phyloP scores from a whole-genome alignment of 2,329 filamentous ascomycete species.

The Botrytis pseudocinerea region DNA sequence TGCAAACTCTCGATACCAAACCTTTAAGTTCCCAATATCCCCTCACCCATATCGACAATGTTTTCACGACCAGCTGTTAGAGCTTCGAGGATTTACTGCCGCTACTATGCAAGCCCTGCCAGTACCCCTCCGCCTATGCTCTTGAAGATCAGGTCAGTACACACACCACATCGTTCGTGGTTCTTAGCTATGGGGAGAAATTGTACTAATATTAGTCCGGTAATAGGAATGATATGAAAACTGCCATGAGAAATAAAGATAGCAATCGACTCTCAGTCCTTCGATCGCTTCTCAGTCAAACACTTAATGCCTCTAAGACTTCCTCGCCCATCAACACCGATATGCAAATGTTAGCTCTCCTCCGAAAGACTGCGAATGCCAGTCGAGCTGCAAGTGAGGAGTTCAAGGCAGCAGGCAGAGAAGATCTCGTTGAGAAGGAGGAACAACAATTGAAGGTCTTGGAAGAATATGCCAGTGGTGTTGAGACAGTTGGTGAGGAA shows the following conservation, averaged over 20 bases:
- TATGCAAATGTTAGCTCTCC: constrained; percentile 64
- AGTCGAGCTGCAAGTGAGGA: constrained; percentile 61
- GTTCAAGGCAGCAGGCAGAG: constrained; percentile 62
- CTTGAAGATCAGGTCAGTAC: constrained; percentile 42
- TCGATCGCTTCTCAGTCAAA: constrained; percentile 66
- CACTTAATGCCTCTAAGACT: constrained; percentile 76
- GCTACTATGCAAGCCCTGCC: constrained; percentile 36
- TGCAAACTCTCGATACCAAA: neutral
- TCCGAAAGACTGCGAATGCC: constrained; percentile 63
- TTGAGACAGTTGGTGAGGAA: constrained; percentile 57
- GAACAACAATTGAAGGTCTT: constrained; percentile 63
- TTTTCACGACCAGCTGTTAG: constrained; percentile 29
- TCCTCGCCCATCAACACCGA: constrained; percentile 68
- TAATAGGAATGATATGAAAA: constrained; percentile 57
- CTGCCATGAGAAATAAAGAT: constrained; percentile 66
- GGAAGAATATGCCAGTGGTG: constrained; percentile 62
- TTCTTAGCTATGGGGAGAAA: neutral
- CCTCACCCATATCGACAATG: constrained; percentile 25
- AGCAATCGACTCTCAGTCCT: constrained; percentile 65
- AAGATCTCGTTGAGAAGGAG: constrained; percentile 72
- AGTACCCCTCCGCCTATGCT: constrained; percentile 41
- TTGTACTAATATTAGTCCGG: neutral
- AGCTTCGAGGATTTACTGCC: constrained; percentile 34
- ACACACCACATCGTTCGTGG: neutral
- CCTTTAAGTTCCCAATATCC: neutral